These are phyloP conservation scores for Ophiocordyceps australis DNA, from an alignment of 2,329 filamentous ascomycete genomes.

Conservation along the genomic window DNA sequence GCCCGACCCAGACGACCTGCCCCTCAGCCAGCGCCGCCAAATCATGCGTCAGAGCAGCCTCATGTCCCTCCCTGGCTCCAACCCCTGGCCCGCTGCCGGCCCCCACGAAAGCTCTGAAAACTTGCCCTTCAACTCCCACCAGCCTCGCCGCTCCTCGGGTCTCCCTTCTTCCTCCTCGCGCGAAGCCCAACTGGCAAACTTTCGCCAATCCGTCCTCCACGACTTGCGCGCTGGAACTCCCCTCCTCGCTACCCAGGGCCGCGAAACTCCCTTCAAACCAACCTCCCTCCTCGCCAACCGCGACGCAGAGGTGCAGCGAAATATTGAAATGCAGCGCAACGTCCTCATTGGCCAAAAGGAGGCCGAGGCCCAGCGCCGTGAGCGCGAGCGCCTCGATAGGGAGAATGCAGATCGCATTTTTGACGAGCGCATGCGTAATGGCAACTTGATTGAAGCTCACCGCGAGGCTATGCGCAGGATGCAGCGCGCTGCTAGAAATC, in stretches of 20 bases:
- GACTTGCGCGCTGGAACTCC: slow-evolving; percentile 32
- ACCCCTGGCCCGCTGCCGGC: slow-evolving; percentile 2
- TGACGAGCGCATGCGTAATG: slow-evolving; percentile 59
- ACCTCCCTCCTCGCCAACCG: slow-evolving; percentile 14
- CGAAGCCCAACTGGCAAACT: slow-evolving; percentile 44
- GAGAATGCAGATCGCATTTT: slow-evolving; percentile 43
- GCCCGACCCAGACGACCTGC: slow-evolving; percentile 46
- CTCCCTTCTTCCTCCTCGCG: slow-evolving; percentile 24
- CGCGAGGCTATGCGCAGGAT: slow-evolving; percentile 64
- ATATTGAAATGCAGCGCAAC: slow-evolving; percentile 34
- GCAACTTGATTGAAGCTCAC: slow-evolving; percentile 59
- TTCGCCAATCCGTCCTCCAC: slow-evolving; percentile 45
- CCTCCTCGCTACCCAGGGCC: slow-evolving; percentile 12
- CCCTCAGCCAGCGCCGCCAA: slow-evolving; percentile 48
- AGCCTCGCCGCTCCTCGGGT: slow-evolving; percentile 28
- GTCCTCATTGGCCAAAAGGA: slow-evolving; percentile 43
- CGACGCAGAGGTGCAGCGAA: slow-evolving; percentile 23
- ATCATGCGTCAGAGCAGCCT: slow-evolving; percentile 37
- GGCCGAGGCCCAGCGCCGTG: slow-evolving; percentile 39
- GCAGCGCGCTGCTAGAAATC: slow-evolving; percentile 27
- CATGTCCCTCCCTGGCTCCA: slow-evolving; percentile 8
- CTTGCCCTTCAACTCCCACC: slow-evolving; percentile 32
- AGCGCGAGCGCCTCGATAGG: slow-evolving; percentile 37
- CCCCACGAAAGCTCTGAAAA: slow-evolving; percentile 13
- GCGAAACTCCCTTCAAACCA: slow-evolving; percentile 19